Evolutionary conservation across 495 filamentous ascomycete genomes (phyloP), one percentile per base, ranked within the genome.

Genomic region (Daldinia concentrica): DNA sequence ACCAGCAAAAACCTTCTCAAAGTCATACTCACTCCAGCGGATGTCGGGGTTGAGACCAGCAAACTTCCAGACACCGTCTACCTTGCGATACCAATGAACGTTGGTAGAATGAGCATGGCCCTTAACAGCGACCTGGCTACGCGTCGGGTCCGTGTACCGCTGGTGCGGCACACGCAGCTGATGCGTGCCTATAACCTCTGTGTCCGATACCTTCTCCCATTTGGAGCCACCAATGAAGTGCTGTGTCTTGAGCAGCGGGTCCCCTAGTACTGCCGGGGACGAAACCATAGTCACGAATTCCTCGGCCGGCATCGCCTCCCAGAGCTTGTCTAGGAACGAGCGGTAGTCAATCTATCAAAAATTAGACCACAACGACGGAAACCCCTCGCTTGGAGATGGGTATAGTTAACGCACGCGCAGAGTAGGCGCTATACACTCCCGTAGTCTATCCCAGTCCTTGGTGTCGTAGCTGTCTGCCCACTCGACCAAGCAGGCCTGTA

Each of bases 391-490:
- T 59, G 26, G 2, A 26, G 56, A 8, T 27, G 5, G 5, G 7
- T 3, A 48, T 24, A 12, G 8, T 36, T 17, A 39, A 79, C 82
- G 17, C 76, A 88, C 86, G 30, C 83, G 85, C 56, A 93, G 79
- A 1, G 87, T 90, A 6, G 91, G 90, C 22, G 92, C 92, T 61
- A 93, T 89, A 82, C 89, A 92, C 64, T 86, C 86, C 36, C 82
- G 78, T 26, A 94, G 86, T 29, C 91, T 88, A 6, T 86, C 81
- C 91, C 91, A 93, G 85, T 94, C 89, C 85, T 91, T 94, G 74
- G 84, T 86, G 80, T 94, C 92, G 78, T 94, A 94, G 84, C 90
- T 91, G 73, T 94, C 92, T 0, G 89, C 91, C 92, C 92, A 94
- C 68, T 93, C 90, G 78, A 91, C 91, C 54, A 82, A 66, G 27